Percentiles rank a stretch among this genome's conserved stretches.
Evolutionary conservation across 306 rosid species (phyloP).

Genomic region (Begonia peltatifolia): DNA sequence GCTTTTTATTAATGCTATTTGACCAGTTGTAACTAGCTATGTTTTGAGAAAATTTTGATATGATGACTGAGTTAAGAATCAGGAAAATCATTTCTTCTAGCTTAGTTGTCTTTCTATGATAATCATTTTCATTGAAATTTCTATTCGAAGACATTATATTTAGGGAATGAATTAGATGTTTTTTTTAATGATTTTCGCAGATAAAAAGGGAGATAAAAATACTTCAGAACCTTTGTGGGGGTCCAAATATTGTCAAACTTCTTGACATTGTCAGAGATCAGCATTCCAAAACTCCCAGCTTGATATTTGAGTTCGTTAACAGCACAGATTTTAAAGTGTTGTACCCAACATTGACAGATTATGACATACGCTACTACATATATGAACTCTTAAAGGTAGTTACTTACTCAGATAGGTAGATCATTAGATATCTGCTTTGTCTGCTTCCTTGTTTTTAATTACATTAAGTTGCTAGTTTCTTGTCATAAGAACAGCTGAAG

Average conservation of each 20-base stretch:
- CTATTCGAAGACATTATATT: too few species aligned
- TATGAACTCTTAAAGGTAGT: conserved; percentile 32
- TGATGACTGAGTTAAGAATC: too few species aligned
- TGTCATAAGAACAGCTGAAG: too few species aligned
- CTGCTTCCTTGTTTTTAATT: background rate
- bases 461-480: too few species aligned
- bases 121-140: too few species aligned
- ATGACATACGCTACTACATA: conserved; percentile 34
- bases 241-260: conserved; percentile 33
- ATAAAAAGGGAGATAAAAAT: conserved; percentile 35
- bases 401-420: too few species aligned
- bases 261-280: conserved; percentile 29
- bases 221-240: conserved; percentile 35
- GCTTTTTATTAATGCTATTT: background rate
- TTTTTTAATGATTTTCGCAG: conserved; percentile 8
- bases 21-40: too few species aligned
- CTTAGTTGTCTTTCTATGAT: too few species aligned
- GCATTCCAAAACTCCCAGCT: conserved; percentile 32
- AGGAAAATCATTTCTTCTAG: too few species aligned
- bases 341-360: conserved; percentile 31
- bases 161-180: background rate
- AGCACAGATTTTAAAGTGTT: conserved; percentile 30
- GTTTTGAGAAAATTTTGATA: too few species aligned
- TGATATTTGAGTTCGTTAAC: conserved; percentile 31
- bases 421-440: background rate